Evolutionary conservation across 2,329 filamentous ascomycete species (phyloP).

Genomic region (Pseudocercospora fijiensis): DNA sequence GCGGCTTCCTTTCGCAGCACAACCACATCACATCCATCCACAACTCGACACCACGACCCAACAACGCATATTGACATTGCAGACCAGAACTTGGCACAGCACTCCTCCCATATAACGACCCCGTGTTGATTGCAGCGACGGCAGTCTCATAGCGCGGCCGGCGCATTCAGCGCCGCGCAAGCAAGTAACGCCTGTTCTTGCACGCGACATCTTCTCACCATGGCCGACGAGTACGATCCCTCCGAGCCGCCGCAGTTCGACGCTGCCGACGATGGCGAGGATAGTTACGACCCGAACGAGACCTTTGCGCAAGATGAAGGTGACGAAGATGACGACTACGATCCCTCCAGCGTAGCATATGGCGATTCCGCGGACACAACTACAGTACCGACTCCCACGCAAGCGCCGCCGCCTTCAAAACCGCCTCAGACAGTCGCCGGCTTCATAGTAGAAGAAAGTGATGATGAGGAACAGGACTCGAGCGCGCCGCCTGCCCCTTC

Average conservation of each 20-base stretch:
- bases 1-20: neutral
- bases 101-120: neutral
- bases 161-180: neutral
- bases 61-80: neutral
- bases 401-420: conserved; percentile 42
- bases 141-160: neutral
- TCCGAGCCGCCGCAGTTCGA: conserved; percentile 28
- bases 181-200: neutral
- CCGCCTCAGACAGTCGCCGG: conserved; percentile 43
- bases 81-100: neutral
- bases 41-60: neutral
- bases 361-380: conserved; percentile 18
- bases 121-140: neutral
- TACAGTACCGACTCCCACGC: conserved; percentile 17
- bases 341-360: conserved; percentile 36
- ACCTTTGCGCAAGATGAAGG: conserved; percentile 24
- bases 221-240: conserved; percentile 48
- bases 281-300: conserved; percentile 40
- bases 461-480: conserved; percentile 50
- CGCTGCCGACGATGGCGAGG: conserved; percentile 29
- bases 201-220: conserved; percentile 32
- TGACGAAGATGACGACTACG: conserved; percentile 39
- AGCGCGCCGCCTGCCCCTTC: conserved; percentile 27
- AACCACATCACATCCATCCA: neutral
- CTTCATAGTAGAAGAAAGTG: conserved; percentile 64